phyloP scores from a whole-genome alignment of 441 rosid species.

The Iberis amara region DNA sequence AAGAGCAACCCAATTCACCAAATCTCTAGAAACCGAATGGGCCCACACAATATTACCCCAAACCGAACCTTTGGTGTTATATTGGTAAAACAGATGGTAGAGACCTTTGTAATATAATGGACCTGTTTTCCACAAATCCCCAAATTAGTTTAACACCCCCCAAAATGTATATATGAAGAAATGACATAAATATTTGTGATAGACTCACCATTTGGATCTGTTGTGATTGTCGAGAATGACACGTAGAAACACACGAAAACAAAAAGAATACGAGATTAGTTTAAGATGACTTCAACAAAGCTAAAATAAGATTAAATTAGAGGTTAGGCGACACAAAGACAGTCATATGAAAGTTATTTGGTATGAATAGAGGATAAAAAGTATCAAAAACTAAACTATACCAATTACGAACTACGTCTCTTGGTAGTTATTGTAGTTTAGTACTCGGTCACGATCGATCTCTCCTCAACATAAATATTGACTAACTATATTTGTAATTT shows the following conservation, averaged over 20 bases:
- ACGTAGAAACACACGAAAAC: conserved; percentile 8
- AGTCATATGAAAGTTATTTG: conserved; percentile 24
- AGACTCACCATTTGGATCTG: conserved; percentile 74
- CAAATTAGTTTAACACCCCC: too few species aligned
- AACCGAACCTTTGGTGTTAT: conserved; percentile 74
- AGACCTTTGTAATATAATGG: conserved; percentile 70
- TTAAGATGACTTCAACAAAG: not conserved
- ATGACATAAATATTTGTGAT: too few species aligned
- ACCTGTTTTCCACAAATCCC: conserved; percentile 34
- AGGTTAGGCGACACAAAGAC: not conserved
- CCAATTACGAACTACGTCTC: too few species aligned
- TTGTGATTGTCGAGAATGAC: conserved; percentile 10
- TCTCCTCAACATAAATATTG: not conserved
- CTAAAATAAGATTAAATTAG: not conserved
- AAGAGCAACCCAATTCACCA: conserved; percentile 68
- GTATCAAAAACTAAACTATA: not conserved
- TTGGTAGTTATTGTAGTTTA: conserved; percentile 7
- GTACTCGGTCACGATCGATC: conserved; percentile 6
- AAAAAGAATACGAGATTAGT: conserved; percentile 7
- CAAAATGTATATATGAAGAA: not conserved
- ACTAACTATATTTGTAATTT: not conserved
- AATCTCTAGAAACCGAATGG: conserved; percentile 75
- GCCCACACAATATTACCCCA: conserved; percentile 98
- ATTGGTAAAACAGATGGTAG: conserved; percentile 83
- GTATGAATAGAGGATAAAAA: conserved; percentile 4